phyloP scores from a whole-genome alignment of 306 rosid species.

The Ormosia emarginata region DNA sequence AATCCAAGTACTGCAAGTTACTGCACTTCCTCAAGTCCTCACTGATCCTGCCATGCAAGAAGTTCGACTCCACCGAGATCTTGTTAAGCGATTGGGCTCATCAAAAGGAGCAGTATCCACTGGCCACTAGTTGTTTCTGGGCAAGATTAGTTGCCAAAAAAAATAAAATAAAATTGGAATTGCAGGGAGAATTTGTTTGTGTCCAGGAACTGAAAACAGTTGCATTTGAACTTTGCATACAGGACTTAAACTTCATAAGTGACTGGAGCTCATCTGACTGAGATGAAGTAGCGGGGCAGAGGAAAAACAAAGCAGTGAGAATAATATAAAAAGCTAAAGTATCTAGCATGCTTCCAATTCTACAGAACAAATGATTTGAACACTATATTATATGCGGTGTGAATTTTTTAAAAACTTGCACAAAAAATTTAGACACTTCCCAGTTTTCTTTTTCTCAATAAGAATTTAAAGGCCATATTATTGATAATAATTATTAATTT shows the following conservation, averaged over 20 bases:
- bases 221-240: slow-evolving; percentile 37
- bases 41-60: slow-evolving; percentile 42
- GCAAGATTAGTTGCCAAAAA: slow-evolving; percentile 68
- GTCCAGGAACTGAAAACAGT: slow-evolving; percentile 57
- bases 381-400: no score
- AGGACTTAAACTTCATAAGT: slow-evolving; percentile 47
- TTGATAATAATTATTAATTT: no score
- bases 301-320: slow-evolving; percentile 30
- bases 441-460: no score
- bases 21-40: slow-evolving; percentile 57
- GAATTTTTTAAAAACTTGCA: no score
- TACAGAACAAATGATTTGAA: no score
- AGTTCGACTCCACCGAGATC: slow-evolving; percentile 49
- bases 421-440: no score
- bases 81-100: slow-evolving; percentile 45
- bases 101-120: slow-evolving; percentile 63
- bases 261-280: slow-evolving; percentile 43
- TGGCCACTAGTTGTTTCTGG: slow-evolving; percentile 37
- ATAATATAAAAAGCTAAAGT: neutral
- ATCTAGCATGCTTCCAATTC: no score
- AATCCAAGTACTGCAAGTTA: slow-evolving; percentile 57
- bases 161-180: slow-evolving; percentile 39
- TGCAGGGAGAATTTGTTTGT: slow-evolving; percentile 27
- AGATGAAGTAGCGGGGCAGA: slow-evolving; percentile 30
- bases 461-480: no score